Base-by-base conservation (phyloP, 371 early-diverging fungal species). In the Lichtheimia hyalospora region DNA sequence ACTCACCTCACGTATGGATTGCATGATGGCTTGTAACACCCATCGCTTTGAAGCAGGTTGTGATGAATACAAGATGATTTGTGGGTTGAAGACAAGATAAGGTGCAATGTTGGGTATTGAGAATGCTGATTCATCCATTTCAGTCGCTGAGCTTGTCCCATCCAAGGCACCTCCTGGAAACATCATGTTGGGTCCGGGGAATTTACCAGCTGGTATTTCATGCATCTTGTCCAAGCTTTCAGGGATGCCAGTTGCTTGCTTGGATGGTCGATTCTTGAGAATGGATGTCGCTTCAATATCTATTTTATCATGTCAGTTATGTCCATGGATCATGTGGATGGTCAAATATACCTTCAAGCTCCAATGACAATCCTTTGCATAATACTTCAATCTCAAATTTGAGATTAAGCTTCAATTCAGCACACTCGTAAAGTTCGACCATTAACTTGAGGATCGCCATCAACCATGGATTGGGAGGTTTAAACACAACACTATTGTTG, bases 341-440 rank as follows among this genome's bases (percentile, higher is more conserved):
- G 5, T 71, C 63, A 75, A 46, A 23, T 68, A n/a, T 74, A 65
- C 70, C 67, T 62, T 86, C 89, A 2, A 95, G 79, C 50, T 94
- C 95, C 6, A 98, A 73, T 7, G 87, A 75, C 41, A 97, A 73
- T 46, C 90, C 90, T 69, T 96, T 96, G 83, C 96, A 96, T 42
- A 99, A 81, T 3, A 98, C 96, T 74, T 98, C 98, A 48, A 99
- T 93, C 69, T 97, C 97, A 73, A 99, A 98, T 61, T 96, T 95
- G 54, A 96, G 87, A 61, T 94, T 96, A 54, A 96, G 75, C 72
- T 94, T 96, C 44, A 97, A 79, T 49, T 95, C 95, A 0, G 96
- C 97, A 65, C 85, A 88, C 50, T 92, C 89, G 71, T 96, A 97
- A 5, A 99, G 77, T 68, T 98, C 98, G 0, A 92, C 89, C 24